phyloP scores from a whole-genome alignment of 768 basidiomycete species.

The Agaricus subrufescens region DNA sequence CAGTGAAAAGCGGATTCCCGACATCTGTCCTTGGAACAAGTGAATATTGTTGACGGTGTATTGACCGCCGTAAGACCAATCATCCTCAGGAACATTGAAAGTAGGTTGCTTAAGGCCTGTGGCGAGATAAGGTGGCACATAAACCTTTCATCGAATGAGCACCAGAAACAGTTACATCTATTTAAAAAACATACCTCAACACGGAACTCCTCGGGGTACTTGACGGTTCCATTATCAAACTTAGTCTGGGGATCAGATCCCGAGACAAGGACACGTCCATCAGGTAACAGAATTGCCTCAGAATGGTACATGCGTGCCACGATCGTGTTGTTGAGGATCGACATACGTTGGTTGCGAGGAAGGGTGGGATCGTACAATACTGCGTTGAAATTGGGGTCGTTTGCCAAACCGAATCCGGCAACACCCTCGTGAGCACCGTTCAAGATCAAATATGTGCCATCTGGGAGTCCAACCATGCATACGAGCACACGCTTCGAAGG shows the following conservation, averaged over 20 bases:
- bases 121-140: conserved; percentile 83
- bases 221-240: conserved; percentile 31
- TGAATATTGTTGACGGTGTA: conserved; percentile 49
- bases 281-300: conserved; percentile 67
- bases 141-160: conserved; percentile 41
- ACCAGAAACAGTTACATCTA: neutral
- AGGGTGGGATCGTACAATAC: conserved; percentile 66
- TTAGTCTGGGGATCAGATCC: conserved; percentile 69
- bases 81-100: conserved; percentile 51
- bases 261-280: conserved; percentile 70
- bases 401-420: conserved; percentile 70
- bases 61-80: conserved; percentile 58
- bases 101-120: conserved; percentile 57
- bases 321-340: conserved; percentile 62
- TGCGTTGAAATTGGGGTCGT: conserved; percentile 57
- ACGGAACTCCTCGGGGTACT: conserved; percentile 75
- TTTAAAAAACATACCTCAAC: conserved; percentile 32
- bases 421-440: conserved; percentile 70
- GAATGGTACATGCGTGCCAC: conserved; percentile 79
- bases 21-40: conserved; percentile 36
- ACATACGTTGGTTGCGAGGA: conserved; percentile 56
- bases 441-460: conserved; percentile 72
- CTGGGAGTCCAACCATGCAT: conserved; percentile 67
- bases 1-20: conserved; percentile 54
- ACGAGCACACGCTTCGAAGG: conserved; percentile 74